Conservation (phyloP, 169 alveolate genomes). For the Plasmodium yoelii region DNA sequence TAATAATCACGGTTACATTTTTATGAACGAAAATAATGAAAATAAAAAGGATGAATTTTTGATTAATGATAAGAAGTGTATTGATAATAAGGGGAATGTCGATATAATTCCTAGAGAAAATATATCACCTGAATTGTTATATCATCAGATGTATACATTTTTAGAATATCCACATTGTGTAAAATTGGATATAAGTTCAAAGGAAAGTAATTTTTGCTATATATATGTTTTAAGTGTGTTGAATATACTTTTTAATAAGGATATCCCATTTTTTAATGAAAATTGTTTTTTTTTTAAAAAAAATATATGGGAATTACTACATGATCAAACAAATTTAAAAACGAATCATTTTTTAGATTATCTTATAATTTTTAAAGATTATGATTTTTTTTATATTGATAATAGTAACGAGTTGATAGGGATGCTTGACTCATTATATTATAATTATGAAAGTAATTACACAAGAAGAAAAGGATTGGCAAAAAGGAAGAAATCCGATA, state of each 20-base stretch:
- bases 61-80: neutral
- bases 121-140: slow-evolving; percentile 32
- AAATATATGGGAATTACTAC: slow-evolving; percentile 46
- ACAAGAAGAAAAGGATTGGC: neutral
- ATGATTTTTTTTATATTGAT: slow-evolving; percentile 12
- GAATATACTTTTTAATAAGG: slow-evolving; percentile 49
- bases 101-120: slow-evolving; percentile 7
- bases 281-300: slow-evolving; percentile 68
- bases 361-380: slow-evolving; percentile 32
- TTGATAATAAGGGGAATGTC: neutral
- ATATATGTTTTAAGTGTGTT: slow-evolving; percentile 25
- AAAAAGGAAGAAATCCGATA: neutral
- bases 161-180: slow-evolving; percentile 64
- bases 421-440: slow-evolving; percentile 3
- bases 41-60: too few relatives aligned
- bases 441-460: neutral
- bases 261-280: slow-evolving; percentile 22
- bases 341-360: slow-evolving; percentile 44
- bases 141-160: slow-evolving; percentile 36
- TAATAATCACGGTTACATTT: too few relatives aligned
- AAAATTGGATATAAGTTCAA: slow-evolving; percentile 14
- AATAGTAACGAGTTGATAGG: slow-evolving; percentile 28
- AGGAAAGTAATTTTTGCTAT: slow-evolving; percentile 29
- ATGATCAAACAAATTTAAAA: slow-evolving; percentile 42
- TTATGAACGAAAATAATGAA: too few relatives aligned